A percentile compares a stretch with the other conserved stretches of the same genome.
These are phyloP conservation scores for Talaromyces wortmannii DNA, from an alignment of 495 filamentous ascomycete genomes.

Conservation along the genomic window DNA sequence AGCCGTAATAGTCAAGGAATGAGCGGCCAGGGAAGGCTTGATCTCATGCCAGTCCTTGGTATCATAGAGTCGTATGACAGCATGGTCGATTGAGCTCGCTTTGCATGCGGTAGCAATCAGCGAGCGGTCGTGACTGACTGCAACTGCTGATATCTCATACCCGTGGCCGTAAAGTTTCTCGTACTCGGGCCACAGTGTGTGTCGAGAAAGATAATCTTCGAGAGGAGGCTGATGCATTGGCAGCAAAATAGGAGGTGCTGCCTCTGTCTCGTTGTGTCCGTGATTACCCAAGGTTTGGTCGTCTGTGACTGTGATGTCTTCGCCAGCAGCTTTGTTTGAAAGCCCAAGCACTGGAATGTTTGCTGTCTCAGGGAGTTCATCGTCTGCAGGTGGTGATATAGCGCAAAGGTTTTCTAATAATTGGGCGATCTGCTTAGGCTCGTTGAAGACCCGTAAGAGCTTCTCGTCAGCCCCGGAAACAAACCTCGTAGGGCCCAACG, in stretches of 20 bases:
- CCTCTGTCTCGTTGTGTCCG: slow-evolving; percentile 15
- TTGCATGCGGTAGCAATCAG: slow-evolving; percentile 90
- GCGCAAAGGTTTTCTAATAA: slow-evolving; percentile 65
- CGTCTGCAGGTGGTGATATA: slow-evolving; percentile 34
- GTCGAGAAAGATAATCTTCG: slow-evolving; percentile 81
- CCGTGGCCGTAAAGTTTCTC: slow-evolving; percentile 98
- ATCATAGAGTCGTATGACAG: slow-evolving; percentile 87
- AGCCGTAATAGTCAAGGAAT: slow-evolving; percentile 76
- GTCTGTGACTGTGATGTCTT: slow-evolving; percentile 39
- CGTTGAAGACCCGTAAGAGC: slow-evolving; percentile 86
- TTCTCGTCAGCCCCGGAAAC: slow-evolving; percentile 98
- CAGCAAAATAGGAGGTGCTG: slow-evolving; percentile 18
- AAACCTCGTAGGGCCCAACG: slow-evolving; percentile 62
- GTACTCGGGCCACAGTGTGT: slow-evolving; percentile 91
- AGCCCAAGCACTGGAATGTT: slow-evolving; percentile 91
- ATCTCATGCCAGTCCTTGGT: slow-evolving; percentile 82
- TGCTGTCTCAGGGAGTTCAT: slow-evolving; percentile 71
- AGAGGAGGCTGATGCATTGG: slow-evolving; percentile 64
- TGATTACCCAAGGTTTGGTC: slow-evolving; percentile 30
- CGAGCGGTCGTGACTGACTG: slow-evolving; percentile 64
- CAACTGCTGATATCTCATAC: slow-evolving; percentile 92
- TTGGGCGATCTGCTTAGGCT: slow-evolving; percentile 75
- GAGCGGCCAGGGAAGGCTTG: slow-evolving; percentile 69
- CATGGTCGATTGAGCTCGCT: slow-evolving; percentile 87
- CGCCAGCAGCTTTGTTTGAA: slow-evolving; percentile 86